A percentile compares a stretch with the other conserved stretches of the same genome.
These are phyloP conservation scores for Paramyrothecium sp. DNA, from an alignment of 2,329 filamentous ascomycete species.

Conservation along the genomic window DNA sequence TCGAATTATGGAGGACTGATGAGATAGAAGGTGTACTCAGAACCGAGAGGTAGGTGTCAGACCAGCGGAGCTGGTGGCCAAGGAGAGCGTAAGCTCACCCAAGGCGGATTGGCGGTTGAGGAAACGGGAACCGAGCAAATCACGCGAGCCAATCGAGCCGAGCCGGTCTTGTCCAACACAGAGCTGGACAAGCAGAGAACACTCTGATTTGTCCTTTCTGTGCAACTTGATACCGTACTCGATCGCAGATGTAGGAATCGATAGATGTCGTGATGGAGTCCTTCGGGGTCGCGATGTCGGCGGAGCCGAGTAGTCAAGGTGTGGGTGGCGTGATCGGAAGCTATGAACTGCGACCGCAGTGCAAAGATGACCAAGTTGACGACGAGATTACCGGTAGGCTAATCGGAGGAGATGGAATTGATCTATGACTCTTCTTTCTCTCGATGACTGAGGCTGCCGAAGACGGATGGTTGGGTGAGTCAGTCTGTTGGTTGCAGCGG, in stretches of 20 bases:
- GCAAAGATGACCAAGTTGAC: background rate
- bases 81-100: background rate
- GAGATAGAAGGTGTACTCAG: constrained; percentile 1
- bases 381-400: background rate
- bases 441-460: constrained; percentile 18
- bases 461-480: constrained; percentile 11
- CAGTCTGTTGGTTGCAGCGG: constrained; percentile 14
- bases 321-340: background rate
- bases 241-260: background rate
- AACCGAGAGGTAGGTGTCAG: background rate
- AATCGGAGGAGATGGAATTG: background rate
- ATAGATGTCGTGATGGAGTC: background rate
- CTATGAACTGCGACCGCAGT: too few relatives aligned
- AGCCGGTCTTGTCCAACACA: background rate
- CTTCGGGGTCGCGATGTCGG: background rate
- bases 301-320: constrained; percentile 10
- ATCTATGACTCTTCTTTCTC: constrained; percentile 31
- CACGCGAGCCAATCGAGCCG: background rate
- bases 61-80: background rate
- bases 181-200: background rate
- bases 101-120: background rate
- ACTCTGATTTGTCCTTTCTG: background rate
- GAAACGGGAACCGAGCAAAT: constrained; percentile 6
- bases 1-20: constrained; percentile 5
- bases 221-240: background rate